Conservation (phyloP, 768 basidiomycete species). For the Russula griseocarnosa region DNA sequence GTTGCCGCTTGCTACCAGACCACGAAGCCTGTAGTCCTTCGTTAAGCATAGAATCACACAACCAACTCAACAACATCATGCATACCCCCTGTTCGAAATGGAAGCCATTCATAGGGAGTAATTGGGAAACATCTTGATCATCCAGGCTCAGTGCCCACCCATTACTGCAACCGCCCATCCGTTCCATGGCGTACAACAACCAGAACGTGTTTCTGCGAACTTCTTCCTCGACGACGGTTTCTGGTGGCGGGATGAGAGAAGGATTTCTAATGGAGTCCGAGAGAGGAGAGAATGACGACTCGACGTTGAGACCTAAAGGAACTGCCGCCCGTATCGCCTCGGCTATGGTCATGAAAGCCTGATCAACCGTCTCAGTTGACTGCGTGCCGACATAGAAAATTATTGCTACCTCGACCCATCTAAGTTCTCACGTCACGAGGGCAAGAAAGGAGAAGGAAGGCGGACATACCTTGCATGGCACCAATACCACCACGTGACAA, state of each 20-base stretch:
- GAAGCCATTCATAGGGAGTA: conserved; percentile 59
- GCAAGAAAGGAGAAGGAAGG: background rate
- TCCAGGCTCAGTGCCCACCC: conserved; percentile 70
- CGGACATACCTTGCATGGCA: conserved; percentile 57
- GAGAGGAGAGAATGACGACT: conserved; percentile 62
- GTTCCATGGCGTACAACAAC: conserved; percentile 65
- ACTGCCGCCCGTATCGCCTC: conserved; percentile 55
- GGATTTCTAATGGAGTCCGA: conserved; percentile 52
- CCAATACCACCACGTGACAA: conserved; percentile 73
- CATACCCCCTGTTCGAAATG: conserved; percentile 61
- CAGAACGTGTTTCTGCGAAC: conserved; percentile 70
- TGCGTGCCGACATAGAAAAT: background rate
- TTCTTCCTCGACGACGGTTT: conserved; percentile 64
- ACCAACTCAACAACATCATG: conserved; percentile 14
- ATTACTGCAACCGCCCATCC: conserved; percentile 62
- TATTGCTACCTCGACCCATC: conserved; percentile 65
- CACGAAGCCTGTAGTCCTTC: conserved; percentile 43
- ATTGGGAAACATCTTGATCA: conserved; percentile 68
- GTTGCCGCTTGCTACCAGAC: conserved; percentile 55
- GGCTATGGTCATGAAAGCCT: conserved; percentile 61
- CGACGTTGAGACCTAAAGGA: conserved; percentile 67
- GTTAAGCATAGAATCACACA: conserved; percentile 13
- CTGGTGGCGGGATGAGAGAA: conserved; percentile 58
- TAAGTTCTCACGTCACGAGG: conserved; percentile 30
- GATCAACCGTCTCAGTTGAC: background rate